Percentiles rank a stretch among this genome's conserved stretches.
These are phyloP conservation scores for Lolium perenne DNA, from an alignment of 176 grass and related monocot species.

Conservation along the genomic window DNA sequence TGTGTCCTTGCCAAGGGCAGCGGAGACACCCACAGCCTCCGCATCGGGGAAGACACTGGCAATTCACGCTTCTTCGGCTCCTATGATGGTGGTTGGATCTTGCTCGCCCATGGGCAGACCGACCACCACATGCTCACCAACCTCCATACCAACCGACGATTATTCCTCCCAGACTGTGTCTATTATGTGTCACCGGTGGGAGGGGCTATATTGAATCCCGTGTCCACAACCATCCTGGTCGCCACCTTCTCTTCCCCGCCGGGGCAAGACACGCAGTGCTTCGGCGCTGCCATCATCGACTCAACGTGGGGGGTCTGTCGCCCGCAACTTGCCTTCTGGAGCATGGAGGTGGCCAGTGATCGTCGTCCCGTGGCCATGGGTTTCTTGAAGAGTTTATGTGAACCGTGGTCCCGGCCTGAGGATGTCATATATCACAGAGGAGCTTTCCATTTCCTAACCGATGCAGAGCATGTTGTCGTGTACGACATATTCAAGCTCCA, in stretches of 20 bases:
- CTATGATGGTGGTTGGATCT: neutral
- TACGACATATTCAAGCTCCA: neutral
- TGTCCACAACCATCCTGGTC: no score
- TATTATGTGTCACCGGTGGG: no score
- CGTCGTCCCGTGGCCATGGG: neutral
- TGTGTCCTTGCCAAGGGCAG: neutral
- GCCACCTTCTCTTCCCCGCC: neutral
- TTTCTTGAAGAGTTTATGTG: rapidly evolving
- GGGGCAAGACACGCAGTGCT: neutral
- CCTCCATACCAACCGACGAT: no score
- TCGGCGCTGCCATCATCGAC: neutral
- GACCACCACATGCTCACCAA: neutral
- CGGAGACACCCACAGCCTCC: neutral
- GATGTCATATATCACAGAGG: neutral
- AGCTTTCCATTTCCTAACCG: neutral
- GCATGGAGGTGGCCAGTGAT: neutral
- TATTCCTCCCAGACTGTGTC: neutral
- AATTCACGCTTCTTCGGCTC: no score
- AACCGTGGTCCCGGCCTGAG: no score
- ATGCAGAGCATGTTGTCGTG: neutral
- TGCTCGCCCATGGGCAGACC: neutral
- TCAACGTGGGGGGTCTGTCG: no score
- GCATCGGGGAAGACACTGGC: no score
- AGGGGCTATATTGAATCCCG: no score
- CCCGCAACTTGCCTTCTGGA: neutral